Evolutionary conservation across 257 asterid species (phyloP).

Genomic region (Pogostemon cablin): DNA sequence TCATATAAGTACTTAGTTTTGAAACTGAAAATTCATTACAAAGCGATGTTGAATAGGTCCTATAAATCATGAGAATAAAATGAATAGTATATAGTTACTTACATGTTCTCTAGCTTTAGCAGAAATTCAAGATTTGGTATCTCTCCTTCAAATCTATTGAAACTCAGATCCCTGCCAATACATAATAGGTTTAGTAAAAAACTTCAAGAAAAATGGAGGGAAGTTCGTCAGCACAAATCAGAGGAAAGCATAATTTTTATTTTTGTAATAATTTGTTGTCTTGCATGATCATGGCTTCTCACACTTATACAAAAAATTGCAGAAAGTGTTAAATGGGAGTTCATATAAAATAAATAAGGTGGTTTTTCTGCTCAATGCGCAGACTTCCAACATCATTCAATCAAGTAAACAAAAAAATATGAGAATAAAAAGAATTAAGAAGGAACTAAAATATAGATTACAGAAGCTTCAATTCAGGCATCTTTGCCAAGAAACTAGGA

Average conservation of each 20-base stretch:
- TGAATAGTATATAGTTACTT: slow-evolving; percentile 26
- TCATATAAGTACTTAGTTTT: neutral
- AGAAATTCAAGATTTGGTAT: slow-evolving; percentile 42
- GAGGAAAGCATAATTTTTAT: neutral
- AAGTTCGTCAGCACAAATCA: neutral
- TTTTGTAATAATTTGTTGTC: too few species aligned
- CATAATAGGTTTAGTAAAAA: neutral
- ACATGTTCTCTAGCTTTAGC: slow-evolving; percentile 38
- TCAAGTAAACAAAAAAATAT: neutral
- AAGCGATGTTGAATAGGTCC: neutral
- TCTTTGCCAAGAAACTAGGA: slow-evolving; percentile 37
- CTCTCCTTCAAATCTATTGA: slow-evolving; percentile 57
- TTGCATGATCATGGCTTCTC: neutral
- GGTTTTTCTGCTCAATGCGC: too few species aligned
- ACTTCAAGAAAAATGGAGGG: neutral
- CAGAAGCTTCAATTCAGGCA: slow-evolving; percentile 40
- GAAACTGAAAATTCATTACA: neutral
- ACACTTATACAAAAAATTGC: too few species aligned
- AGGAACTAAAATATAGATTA: slow-evolving; percentile 21
- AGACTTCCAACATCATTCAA: too few species aligned
- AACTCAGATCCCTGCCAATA: slow-evolving; percentile 61
- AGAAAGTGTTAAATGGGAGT: neutral
- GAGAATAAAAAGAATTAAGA: neutral
- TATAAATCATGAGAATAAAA: neutral
- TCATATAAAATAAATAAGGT: too few species aligned